Base-by-base conservation (phyloP, 1,139 yeast genomes). In the Entelexis paramagnoliae region DNA sequence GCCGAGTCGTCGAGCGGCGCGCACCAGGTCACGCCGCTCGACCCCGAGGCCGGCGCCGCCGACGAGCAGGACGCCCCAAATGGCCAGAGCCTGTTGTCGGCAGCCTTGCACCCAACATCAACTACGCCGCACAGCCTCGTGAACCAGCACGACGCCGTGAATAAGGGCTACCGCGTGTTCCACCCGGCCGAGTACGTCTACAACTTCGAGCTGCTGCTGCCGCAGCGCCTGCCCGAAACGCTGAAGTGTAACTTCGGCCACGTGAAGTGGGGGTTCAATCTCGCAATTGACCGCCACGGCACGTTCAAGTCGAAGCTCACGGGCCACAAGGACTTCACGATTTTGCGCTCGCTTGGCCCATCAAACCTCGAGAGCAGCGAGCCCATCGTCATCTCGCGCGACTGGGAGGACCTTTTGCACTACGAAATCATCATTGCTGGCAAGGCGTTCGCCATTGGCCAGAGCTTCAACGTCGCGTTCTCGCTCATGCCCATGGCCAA, bases 321-420 rank as follows among this genome's bases (percentile, higher is more conserved):
- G 3, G 94, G 89, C 0, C 72, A 73, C 55, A 67, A 78, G 46
- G 85, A 86, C 1, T 75, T 91, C 1, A 73, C 72, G 4, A 71
- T 91, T 26, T 77, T 91, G 7, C 72, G 98, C 57, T 76, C 88
- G 0, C 91, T 89, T 9, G 75, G 87, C 0, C 89, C 83, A 55
- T 78, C 77, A 43, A 84, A 87, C 50, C 75, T 83, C 40, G 97
- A 91, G 64, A 89, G 86, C 62, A 81, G 84, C 56, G 98, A 91
- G 64, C 97, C 98, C 0, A 91, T 91, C 51, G 86, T 88, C 6
- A 88, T 91, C 40, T 75, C 84, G 16, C 74, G 94, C 58, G 91
- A 85, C 60, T 91, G 98, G 98, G 97, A 91, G 65, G 89, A 85
- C 64, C 88, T 85, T 63, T 68, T 91, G 40, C 81, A 81, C 59